Evolutionary conservation across 352 stramenopile species (phyloP), one percentile per base, ranked within the genome.

Genomic region (Phytopythium delawarense): DNA sequence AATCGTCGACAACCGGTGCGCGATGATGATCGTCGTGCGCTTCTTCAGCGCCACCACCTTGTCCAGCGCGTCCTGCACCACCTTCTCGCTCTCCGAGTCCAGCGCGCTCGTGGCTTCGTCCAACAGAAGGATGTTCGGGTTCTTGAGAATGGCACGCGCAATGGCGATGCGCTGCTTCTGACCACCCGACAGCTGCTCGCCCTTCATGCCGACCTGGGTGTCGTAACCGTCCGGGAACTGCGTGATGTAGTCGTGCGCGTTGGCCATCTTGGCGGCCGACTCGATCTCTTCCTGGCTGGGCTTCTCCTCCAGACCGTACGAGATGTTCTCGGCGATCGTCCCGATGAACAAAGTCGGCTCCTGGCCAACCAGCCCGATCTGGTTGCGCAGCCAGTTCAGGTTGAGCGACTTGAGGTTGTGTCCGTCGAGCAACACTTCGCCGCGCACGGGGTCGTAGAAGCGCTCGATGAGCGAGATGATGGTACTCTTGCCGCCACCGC

Each of bases 211-310:
- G 0, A 78, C 67, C 25, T 67, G 30, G 2, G 72, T 79, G 79
- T 97, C 79, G 70, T 94, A 96, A 78, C 91, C 59, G 89, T 74
- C n/a, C 89, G 90, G 88, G 28, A 98, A 82, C 18, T 66, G 60
- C 44, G 74, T 75, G 53, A 97, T 97, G 63, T 72, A 74, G 3
- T 61, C 44, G 49, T 79, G 71, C 2, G 65, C 65, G 55, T 76
- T 80, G 2, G 67, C 62, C 48, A 73, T 34, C 56, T 80, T 74
- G 4, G 72, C 71, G n/a, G 68, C 71, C 62, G 84, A 59, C 34
- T 91, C 78, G 63, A 98, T 83, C 66, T 97, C 86, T 21, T 84
- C 67, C 46, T 79, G 71, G 13, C 39, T 72, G 18, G 69, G 78
- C 54, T 72, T 69, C 15, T 64, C 40, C 11, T 78, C 69, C 37